Conservation (phyloP, 1,139 yeast species). For the Geotrichum fermentans region DNA sequence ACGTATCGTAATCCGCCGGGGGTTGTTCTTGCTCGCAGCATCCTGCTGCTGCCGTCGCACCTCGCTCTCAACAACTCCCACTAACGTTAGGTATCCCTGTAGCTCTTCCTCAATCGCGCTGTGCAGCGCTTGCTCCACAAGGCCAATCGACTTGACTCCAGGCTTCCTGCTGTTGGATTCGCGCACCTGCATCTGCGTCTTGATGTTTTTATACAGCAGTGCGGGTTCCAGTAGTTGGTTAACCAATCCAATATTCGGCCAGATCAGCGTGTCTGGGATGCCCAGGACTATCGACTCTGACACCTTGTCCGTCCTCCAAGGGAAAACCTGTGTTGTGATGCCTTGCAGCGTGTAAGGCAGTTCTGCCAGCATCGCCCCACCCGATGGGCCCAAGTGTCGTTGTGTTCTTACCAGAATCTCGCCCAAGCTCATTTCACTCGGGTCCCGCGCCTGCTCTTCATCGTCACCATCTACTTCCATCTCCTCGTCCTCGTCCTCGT, state of each 20-base stretch:
- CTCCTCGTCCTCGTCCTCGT: conserved; percentile 7
- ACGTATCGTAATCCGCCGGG: conserved; percentile 36
- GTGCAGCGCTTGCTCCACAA: conserved; percentile 60
- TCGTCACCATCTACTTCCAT: conserved; percentile 3
- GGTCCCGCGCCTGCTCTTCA: background rate
- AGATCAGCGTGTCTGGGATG: conserved; percentile 53
- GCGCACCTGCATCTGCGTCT: conserved; percentile 33
- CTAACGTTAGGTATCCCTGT: conserved; percentile 48
- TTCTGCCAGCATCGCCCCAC: conserved; percentile 51
- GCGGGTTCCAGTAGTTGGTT: conserved; percentile 68
- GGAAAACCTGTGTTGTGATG: conserved; percentile 59
- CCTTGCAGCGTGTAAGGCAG: conserved; percentile 70
- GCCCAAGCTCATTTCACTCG: conserved; percentile 14
- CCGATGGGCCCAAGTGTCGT: conserved; percentile 37
- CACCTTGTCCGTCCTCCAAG: conserved; percentile 39
- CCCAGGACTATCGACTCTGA: conserved; percentile 20
- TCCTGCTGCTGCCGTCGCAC: conserved; percentile 29
- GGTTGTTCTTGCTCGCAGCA: background rate
- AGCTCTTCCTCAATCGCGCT: conserved; percentile 54
- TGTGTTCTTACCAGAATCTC: conserved; percentile 16
- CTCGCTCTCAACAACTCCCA: conserved; percentile 50
- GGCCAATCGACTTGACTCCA: conserved; percentile 27
- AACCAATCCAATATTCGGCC: conserved; percentile 55
- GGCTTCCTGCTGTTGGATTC: conserved; percentile 8
- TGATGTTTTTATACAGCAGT: conserved; percentile 52